Percentiles rank a stretch among this genome's conserved stretches.
Evolutionary conservation across 2,329 filamentous ascomycete species (phyloP).

Genomic region (Elsinoe necatrix): DNA sequence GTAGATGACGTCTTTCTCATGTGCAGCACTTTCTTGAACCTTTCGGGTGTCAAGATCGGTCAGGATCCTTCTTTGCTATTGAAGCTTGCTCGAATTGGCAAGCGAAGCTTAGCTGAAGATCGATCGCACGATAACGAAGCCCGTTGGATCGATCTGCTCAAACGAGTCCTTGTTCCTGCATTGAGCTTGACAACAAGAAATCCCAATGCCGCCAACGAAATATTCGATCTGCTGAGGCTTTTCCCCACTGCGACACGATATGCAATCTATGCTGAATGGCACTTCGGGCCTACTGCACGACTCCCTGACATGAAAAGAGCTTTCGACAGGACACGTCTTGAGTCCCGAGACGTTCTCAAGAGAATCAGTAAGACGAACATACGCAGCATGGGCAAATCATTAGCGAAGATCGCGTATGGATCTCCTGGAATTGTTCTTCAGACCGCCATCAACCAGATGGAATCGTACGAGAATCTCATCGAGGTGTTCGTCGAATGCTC

Average conservation of each 20-base stretch:
- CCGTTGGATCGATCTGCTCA: conserved; percentile 79
- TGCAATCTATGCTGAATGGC: conserved; percentile 90
- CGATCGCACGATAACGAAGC: conserved; percentile 58
- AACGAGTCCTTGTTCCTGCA: conserved; percentile 75
- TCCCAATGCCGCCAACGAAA: conserved; percentile 71
- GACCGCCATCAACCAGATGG: conserved; percentile 80
- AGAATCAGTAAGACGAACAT: conserved; percentile 82
- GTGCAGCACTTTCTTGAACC: conserved; percentile 73
- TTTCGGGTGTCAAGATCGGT: conserved; percentile 83
- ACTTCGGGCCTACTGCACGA: conserved; percentile 66
- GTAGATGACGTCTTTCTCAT: conserved; percentile 86
- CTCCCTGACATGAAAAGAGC: conserved; percentile 68
- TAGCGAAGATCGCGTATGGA: conserved; percentile 86
- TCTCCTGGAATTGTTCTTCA: conserved; percentile 88
- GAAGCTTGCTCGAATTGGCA: conserved; percentile 79
- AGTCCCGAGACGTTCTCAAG: conserved; percentile 81
- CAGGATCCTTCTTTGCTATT: conserved; percentile 68
- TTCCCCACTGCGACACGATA: conserved; percentile 73
- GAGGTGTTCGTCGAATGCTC: conserved; percentile 91
- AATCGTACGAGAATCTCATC: conserved; percentile 90
- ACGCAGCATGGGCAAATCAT: conserved; percentile 71
- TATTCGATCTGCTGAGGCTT: conserved; percentile 72
- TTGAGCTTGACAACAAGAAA: conserved; percentile 81
- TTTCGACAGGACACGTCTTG: conserved; percentile 65
- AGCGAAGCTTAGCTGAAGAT: conserved; percentile 63